Conservation (phyloP, 495 filamentous ascomycete genomes). For the Bathelium albidoporum region DNA sequence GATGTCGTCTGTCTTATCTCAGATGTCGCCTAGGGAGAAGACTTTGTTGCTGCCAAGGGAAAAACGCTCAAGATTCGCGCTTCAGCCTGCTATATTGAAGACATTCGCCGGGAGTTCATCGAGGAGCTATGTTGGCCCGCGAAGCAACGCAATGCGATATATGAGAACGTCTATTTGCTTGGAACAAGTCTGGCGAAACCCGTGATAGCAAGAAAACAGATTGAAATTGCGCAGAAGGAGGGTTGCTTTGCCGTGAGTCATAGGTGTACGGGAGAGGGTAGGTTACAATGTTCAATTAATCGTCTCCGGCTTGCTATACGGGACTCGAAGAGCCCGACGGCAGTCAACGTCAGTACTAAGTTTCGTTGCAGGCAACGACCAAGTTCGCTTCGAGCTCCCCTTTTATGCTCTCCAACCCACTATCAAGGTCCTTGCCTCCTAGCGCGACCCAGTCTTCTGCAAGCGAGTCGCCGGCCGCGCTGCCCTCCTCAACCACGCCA, state of each 20-base stretch:
- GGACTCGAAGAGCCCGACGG: not conserved
- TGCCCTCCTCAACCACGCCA: conserved; percentile 82
- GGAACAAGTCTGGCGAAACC: conserved; percentile 71
- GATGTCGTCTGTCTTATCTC: conserved; percentile 54
- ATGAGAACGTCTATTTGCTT: conserved; percentile 72
- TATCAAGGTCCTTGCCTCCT: conserved; percentile 83
- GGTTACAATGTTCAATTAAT: too few species aligned
- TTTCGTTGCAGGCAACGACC: conserved; percentile 70
- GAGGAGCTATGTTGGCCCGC: conserved; percentile 82
- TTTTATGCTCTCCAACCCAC: conserved; percentile 55
- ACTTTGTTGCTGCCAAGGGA: conserved; percentile 54
- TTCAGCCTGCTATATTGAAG: conserved; percentile 49
- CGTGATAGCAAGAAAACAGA: conserved; percentile 77
- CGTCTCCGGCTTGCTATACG: too few species aligned
- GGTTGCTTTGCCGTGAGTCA: conserved; percentile 60
- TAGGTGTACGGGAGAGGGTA: conserved; percentile 51
- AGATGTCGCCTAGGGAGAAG: conserved; percentile 38
- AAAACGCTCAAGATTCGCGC: conserved; percentile 65
- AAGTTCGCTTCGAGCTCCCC: conserved; percentile 76
- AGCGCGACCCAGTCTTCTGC: conserved; percentile 78
- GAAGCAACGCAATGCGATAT: conserved; percentile 79
- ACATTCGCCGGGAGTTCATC: conserved; percentile 52
- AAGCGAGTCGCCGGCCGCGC: conserved; percentile 71
- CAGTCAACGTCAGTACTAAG: not conserved
- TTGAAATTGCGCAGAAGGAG: conserved; percentile 58